Evolutionary conservation across 345 rosid species (phyloP).

Genomic region (Eucalyptus pauciflora): DNA sequence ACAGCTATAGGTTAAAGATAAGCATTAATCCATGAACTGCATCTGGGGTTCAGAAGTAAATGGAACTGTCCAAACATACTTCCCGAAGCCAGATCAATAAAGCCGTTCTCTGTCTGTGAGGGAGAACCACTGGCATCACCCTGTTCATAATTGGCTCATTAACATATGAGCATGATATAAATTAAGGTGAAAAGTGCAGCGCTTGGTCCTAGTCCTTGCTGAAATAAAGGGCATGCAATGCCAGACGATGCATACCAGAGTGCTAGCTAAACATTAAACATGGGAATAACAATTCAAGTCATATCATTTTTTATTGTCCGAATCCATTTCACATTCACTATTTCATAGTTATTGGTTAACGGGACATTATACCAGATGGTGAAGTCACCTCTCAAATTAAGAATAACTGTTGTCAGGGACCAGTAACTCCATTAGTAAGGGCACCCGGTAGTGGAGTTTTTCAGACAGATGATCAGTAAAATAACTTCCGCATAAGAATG

Average conservation of each 20-base stretch:
- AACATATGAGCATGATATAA: neutral
- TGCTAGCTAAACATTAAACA: neutral
- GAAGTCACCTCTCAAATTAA: neutral
- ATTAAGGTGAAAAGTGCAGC: neutral
- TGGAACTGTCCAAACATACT: constrained; percentile 31
- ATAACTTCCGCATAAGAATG: neutral
- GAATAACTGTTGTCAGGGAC: neutral
- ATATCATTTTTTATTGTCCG: neutral
- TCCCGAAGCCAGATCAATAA: constrained; percentile 41
- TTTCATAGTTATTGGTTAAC: neutral
- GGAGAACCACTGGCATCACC: constrained; percentile 35
- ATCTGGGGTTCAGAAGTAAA: neutral
- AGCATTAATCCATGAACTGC: neutral
- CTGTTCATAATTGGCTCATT: constrained; percentile 30
- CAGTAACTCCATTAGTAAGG: no score
- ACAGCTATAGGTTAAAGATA: constrained; percentile 39
- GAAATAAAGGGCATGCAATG: neutral
- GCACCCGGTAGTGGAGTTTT: neutral
- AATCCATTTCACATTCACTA: neutral
- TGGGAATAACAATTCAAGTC: neutral
- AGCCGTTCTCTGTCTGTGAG: constrained; percentile 39
- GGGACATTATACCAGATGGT: neutral
- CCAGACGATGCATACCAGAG: neutral
- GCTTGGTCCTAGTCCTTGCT: neutral
- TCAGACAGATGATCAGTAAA: neutral